Evolutionary conservation across 257 asterid genomes (phyloP), one percentile per base, ranked within the genome.

Genomic region (Misopates orontium): DNA sequence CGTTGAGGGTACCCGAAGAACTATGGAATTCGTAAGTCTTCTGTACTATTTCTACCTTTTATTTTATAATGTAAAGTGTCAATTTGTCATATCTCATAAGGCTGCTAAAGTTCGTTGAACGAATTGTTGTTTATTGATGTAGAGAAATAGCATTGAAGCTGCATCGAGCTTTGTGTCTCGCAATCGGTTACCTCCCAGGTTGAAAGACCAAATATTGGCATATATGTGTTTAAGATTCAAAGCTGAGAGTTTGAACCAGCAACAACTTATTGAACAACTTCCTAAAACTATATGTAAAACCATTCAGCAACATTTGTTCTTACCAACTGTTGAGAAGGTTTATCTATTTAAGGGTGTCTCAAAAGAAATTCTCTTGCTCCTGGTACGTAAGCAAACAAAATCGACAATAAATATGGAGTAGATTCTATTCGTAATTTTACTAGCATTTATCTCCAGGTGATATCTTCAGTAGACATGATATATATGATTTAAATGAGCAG

Each of bases 221-320:
- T 89, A 89, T 44, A 93, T 93, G 97, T 89, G 97, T 60, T 73
- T 93, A 9, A 74, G 91, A 39, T 89, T 87, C 76, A 93, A 85
- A 73, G 97, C 98, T 5, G 98, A 93, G 77, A 83, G 84, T 69
- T 77, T 93, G 66, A 93, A 93, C 85, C 96, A 86, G 66, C 97
- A 85, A 64, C 83, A 86, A 58, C 79, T 93, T 62, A 93, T 87
- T 31, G 89, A 93, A n/a, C 96, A 93, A 70, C 85, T 93, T 0
- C 98, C 97, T 0, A 89, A 79, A 71, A 82, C 90, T 8, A 79
- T 93, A 25, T 81, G 95, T 77, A 87, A 80, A 51, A 84, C 85
- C 77, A 93, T 93, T 12, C 83, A 83, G 16, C 89, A 83, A 56
- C 90, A 90, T 59, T 58, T 93, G 70, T 93, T 90, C 82, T 79